phyloP scores from a whole-genome alignment of 192 early-diverging fungal species.

The Dissophora ornata region DNA sequence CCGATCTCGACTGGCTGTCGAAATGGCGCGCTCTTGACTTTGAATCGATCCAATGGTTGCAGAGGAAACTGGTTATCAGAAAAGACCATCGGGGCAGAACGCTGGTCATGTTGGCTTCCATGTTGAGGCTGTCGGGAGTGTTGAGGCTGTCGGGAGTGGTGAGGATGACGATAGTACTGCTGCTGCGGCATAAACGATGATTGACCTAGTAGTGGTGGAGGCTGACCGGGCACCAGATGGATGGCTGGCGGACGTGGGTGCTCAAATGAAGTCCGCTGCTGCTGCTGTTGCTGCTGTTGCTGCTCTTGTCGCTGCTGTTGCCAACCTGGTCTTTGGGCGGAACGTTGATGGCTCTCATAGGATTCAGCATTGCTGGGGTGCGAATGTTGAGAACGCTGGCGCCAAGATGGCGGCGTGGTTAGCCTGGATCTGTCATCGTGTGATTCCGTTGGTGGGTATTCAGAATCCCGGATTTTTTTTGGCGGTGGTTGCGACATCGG shows the following conservation, averaged over 20 bases:
- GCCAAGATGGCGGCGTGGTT: too few species aligned
- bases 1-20: slow-evolving; percentile 73
- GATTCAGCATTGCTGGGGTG: neutral
- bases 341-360: too few species aligned
- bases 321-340: too few species aligned
- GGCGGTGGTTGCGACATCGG: neutral
- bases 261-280: neutral
- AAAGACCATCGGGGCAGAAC: neutral
- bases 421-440: neutral
- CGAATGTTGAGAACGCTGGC: neutral
- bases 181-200: neutral
- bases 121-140: neutral
- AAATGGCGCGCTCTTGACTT: slow-evolving; percentile 57
- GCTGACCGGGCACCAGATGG: slow-evolving; percentile 22
- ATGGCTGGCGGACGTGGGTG: slow-evolving; percentile 14
- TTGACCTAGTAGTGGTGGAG: slow-evolving; percentile 12
- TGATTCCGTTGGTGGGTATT: too few species aligned
- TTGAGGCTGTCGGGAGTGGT: neutral
- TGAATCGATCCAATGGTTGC: slow-evolving; percentile 45
- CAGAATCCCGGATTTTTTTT: too few species aligned
- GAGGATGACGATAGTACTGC: neutral
- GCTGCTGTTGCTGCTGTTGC: too few species aligned
- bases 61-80: slow-evolving; percentile 49
- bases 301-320: too few species aligned
- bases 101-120: too few species aligned